Conservation (phyloP, 805 yeast genomes). For the Kregervanrija delftensis region DNA sequence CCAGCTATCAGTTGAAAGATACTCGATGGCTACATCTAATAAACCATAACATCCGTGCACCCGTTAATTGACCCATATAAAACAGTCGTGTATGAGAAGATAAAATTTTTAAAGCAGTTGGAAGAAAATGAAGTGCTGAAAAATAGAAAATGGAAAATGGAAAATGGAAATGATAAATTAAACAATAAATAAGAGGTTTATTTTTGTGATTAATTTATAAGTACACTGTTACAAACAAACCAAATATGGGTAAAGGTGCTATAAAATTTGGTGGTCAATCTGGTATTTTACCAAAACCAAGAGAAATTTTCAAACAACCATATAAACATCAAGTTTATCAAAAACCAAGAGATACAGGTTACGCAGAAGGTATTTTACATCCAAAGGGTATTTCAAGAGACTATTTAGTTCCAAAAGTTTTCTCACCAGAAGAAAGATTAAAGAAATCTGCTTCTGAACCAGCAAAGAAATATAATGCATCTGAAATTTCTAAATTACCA, state of each 20-base stretch:
- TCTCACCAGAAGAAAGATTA: conserved; percentile 57
- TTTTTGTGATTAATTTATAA: background rate
- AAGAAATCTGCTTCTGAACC: conserved; percentile 45
- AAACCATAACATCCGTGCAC: too few species aligned
- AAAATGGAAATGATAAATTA: background rate
- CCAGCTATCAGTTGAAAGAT: too few species aligned
- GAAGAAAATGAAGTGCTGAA: too few species aligned
- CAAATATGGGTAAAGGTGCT: conserved; percentile 42
- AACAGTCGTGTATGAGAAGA: too few species aligned
- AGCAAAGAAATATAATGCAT: conserved; percentile 22
- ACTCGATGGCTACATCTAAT: too few species aligned
- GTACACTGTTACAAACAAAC: background rate
- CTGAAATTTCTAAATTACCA: conserved; percentile 31
- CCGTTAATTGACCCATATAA: too few species aligned
- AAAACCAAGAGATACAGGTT: conserved; percentile 51
- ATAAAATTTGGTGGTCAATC: conserved; percentile 57
- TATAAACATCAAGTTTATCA: conserved; percentile 44
- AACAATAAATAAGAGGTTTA: background rate
- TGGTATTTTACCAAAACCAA: conserved; percentile 75
- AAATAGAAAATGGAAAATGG: too few species aligned
- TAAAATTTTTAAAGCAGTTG: too few species aligned
- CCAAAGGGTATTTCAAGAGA: conserved; percentile 59
- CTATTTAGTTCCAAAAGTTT: conserved; percentile 43
- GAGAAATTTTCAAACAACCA: conserved; percentile 69
- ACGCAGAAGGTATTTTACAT: conserved; percentile 63